Evolutionary conservation across 2,329 filamentous ascomycete genomes (phyloP), one percentile per base, ranked within the genome.

Genomic region (Metarhizium album): DNA sequence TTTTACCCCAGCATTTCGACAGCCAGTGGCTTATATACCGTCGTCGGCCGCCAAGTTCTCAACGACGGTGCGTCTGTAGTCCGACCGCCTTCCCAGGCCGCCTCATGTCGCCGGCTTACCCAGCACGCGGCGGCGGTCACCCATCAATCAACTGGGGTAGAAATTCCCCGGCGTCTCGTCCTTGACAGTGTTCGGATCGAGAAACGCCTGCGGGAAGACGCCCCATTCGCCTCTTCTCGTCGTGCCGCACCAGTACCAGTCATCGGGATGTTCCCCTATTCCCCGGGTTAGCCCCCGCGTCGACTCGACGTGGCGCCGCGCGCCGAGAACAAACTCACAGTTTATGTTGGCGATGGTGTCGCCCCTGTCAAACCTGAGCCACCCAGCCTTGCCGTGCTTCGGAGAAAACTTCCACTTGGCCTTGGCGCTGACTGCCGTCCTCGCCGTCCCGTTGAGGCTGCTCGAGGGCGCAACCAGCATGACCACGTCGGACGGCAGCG

Each of bases 271-370:
- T 2, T 68, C 58, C 70, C 70, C 73, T 75, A 24, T 23, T 11
- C 13, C 8, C 24, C 33, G 20, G 13, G 51, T 59, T 38, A 59
- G 48, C 31, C 4, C 7, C n/a, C 9, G n/a, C n/a, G 42, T 35
- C 22, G 4, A 23, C 16, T n/a, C n/a, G n/a, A n/a, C n/a, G n/a
- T n/a, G 14, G 13, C 18, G 40, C 22, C 20, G 13, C 18, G n/a
- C 3, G 2, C 2, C 6, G 4, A 4, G 2, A 16, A 3, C 20
- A 3, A 7, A 70, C 74, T 69, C 60, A 75, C 75, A 79, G 46
- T 66, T 67, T 29, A 79, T 87, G 66, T 83, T 87, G 55, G 74
- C 80, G 16, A 85, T 83, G 2, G 74, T 72, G 54, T 87, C 83
- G n/a, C 79, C 80, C 60, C 83, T 84, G 33, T 83, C 81, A 58